phyloP scores from a whole-genome alignment of 495 filamentous ascomycete species.

The Penicillium pulvis region DNA sequence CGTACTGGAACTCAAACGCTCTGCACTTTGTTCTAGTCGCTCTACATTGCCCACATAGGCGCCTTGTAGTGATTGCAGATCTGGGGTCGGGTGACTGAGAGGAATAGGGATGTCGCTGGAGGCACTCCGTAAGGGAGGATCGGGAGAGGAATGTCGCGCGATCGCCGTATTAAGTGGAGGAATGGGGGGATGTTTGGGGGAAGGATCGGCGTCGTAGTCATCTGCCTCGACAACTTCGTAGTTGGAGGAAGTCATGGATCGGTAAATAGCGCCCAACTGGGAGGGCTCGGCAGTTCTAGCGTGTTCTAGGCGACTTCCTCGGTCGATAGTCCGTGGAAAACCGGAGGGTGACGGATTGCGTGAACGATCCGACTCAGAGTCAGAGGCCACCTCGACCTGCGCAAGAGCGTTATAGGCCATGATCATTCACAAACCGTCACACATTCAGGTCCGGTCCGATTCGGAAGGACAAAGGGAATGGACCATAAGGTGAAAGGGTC shows the following conservation, averaged over 20 bases:
- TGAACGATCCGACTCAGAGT: slow-evolving; percentile 39
- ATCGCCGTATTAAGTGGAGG: slow-evolving; percentile 38
- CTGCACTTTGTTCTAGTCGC: slow-evolving; percentile 78
- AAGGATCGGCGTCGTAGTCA: slow-evolving; percentile 45
- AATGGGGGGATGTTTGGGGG: slow-evolving; percentile 29
- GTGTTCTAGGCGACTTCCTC: slow-evolving; percentile 25
- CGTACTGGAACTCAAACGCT: slow-evolving; percentile 76
- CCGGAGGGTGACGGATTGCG: slow-evolving; percentile 30
- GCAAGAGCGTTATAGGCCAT: slow-evolving; percentile 54
- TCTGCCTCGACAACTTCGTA: slow-evolving; percentile 52
- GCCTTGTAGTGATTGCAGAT: slow-evolving; percentile 71
- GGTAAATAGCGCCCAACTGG: slow-evolving; percentile 42
- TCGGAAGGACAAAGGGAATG: slow-evolving; percentile 1
- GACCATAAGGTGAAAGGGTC: slow-evolving; percentile 12
- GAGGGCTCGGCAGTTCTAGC: slow-evolving; percentile 28
- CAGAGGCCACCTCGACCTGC: slow-evolving; percentile 44
- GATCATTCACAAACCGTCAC: slow-evolving; percentile 6
- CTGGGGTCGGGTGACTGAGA: slow-evolving; percentile 75
- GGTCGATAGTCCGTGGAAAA: slow-evolving; percentile 31
- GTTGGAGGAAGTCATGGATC: slow-evolving; percentile 43
- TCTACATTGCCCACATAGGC: slow-evolving; percentile 78
- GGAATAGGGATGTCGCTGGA: slow-evolving; percentile 59
- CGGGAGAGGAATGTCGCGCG: slow-evolving; percentile 33
- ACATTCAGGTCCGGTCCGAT: slow-evolving; percentile 11
- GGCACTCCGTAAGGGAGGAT: slow-evolving; percentile 60